These are phyloP conservation scores for Aspergillus fischeri DNA, from an alignment of 2,329 filamentous ascomycete genomes.

Conservation along the genomic window DNA sequence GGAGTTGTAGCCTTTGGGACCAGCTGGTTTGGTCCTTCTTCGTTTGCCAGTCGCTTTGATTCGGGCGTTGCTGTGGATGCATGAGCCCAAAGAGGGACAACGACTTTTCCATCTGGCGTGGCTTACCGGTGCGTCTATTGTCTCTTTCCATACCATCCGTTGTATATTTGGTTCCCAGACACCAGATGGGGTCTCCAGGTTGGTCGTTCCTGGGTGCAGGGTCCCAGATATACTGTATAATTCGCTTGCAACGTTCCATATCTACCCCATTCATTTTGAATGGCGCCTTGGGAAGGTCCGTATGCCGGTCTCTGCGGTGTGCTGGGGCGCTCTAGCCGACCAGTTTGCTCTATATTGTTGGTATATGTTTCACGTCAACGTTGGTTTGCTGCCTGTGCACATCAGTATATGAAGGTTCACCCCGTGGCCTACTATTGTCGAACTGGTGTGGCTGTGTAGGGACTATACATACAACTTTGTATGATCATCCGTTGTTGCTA, in stretches of 20 bases:
- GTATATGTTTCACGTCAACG: not conserved
- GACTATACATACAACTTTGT: not conserved
- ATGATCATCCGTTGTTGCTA: not conserved
- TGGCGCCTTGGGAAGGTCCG: not conserved
- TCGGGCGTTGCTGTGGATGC: not conserved
- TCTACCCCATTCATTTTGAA: constrained; percentile 62
- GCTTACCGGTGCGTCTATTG: constrained; percentile 2
- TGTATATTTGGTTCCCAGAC: constrained; percentile 62
- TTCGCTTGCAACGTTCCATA: constrained; percentile 71
- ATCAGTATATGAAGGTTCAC: not conserved
- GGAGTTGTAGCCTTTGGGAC: constrained; percentile 1
- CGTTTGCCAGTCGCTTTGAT: not conserved
- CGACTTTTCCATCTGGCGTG: not conserved
- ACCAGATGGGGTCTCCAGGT: constrained; percentile 74
- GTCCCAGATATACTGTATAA: constrained; percentile 91
- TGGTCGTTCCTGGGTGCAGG: constrained; percentile 80
- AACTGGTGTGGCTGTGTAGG: not conserved
- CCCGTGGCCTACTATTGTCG: not conserved
- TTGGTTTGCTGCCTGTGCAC: not conserved
- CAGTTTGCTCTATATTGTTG: not conserved
- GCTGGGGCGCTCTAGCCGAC: not conserved
- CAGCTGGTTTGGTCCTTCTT: not conserved
- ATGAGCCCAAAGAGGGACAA: not conserved
- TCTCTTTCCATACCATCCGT: constrained; percentile 4
- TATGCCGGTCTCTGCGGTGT: not conserved